These are phyloP conservation scores for Candida pseudocylindracea DNA, from an alignment of 1,139 yeast genomes.

Conservation along the genomic window DNA sequence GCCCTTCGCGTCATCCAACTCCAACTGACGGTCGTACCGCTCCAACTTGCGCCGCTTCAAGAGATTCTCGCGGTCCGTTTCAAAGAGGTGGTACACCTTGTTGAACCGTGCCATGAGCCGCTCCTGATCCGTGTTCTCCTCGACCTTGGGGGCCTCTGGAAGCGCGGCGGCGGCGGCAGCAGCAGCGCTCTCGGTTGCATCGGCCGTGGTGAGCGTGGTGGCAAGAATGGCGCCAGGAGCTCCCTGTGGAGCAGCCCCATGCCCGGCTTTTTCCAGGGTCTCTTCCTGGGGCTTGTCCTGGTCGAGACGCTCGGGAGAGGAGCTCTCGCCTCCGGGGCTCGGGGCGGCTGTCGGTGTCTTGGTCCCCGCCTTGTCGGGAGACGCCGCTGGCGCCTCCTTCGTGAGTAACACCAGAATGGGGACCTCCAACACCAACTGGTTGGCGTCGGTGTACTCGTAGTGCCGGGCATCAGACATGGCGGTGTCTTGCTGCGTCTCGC, in stretches of 20 bases:
- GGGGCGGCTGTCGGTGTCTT: too few relatives aligned
- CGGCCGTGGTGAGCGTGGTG: background rate
- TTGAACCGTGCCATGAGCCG: conserved; percentile 17
- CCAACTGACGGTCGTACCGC: conserved; percentile 56
- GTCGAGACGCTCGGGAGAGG: too few relatives aligned
- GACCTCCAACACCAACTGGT: conserved; percentile 11
- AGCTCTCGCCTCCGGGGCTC: too few relatives aligned
- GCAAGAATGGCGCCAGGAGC: too few relatives aligned
- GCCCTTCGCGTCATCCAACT: conserved; percentile 8
- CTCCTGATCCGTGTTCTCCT: conserved; percentile 11
- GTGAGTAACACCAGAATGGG: conserved; percentile 9
- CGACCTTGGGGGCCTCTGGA: conserved; percentile 5
- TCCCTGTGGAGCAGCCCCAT: too few relatives aligned
- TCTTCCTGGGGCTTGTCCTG: too few relatives aligned
- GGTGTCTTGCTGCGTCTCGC: background rate
- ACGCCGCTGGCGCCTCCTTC: background rate
- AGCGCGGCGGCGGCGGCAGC: conserved; percentile 1
- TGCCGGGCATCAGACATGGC: conserved; percentile 3
- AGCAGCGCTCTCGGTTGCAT: background rate
- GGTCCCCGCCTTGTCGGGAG: too few relatives aligned
- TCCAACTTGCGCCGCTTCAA: conserved; percentile 60
- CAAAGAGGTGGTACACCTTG: conserved; percentile 66
- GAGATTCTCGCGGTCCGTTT: conserved; percentile 59
- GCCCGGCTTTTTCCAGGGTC: too few relatives aligned
- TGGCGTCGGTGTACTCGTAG: conserved; percentile 7